Base-by-base conservation (phyloP, 2,329 filamentous ascomycete species). In the Microdochium trichocladiopsis region DNA sequence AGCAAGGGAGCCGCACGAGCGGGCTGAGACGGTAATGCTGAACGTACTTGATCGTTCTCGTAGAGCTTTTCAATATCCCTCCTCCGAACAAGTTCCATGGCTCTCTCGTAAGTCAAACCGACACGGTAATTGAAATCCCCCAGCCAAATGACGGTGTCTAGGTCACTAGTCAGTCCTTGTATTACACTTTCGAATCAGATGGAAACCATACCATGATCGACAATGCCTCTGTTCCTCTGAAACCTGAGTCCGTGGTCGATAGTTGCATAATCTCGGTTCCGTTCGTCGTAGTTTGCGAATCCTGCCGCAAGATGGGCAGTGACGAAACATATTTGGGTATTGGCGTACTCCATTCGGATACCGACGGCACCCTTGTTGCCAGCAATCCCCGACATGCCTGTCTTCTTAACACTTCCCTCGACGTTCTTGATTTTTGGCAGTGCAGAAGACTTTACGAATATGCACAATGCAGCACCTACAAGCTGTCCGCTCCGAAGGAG, bases 81-180 rank as follows among this genome's bases (percentile, higher is more conserved):
- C 51, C 80, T 78, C 60, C 86, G 80, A 51, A 96, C 83, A 10
- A 95, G 73, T 28, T 84, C 80, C 58, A 88, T 86, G 8, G 90
- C 89, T 54, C 79, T 84, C 37, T 96, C 90, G 57, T 90, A 84
- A 47, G 79, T 80, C 53, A 97, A 77, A 1, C 92, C 93, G 61
- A 99, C 95, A 18, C 94, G 87, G 69, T 99, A 99, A 66, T 99
- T 99, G 75, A 99, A 99, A 68, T 99, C 94, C 4, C 94, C 94
- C 43, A 96, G 79, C 93, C 94, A 99, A 51, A 96, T 86, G 33
- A 97, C 86, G 22, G 88, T 79, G 59, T 86, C 82, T 24, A 33
- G 41, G 56, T 36, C 55, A 57, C 66, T 28, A n/a, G 25, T 28
- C 18, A 25, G 18, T 25, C 14, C 12, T 37, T n/a, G 14, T 57